Evolutionary conservation across 2,329 filamentous ascomycete genomes (phyloP), one percentile per base, ranked within the genome.

Genomic region (Sclerotinia borealis): DNA sequence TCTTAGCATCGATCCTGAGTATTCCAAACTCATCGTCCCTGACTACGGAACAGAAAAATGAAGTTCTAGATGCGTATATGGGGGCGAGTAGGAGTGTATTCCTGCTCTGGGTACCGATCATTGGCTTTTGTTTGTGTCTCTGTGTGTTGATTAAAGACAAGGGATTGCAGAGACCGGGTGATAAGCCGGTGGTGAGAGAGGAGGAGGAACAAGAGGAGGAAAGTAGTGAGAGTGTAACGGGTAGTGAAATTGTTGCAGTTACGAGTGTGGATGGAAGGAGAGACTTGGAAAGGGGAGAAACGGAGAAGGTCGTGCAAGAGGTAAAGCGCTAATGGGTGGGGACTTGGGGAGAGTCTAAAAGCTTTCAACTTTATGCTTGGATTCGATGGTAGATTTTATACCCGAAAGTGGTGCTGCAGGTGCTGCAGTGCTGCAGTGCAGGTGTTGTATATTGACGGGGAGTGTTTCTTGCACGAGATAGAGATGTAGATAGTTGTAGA

Each of bases 11-110:
- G 4, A 72, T 72, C n/a, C 47, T 74, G 25, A 60, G 67, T 7
- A 66, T 73, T 17, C 72, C 70, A 4, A 64, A 73, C 65, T 52
- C 72, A 27, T 27, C 29, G 8, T 4, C 1, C 1, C 56, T 74
- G 39, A 58, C 65, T 4, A 36, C 11, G 22, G 49, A 29, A 7
- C 64, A 72, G 52, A 67, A 69, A 72, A 70, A 74, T 0, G 73
- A 72, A 17, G 79, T 85, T 2, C 65, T 82, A 9, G 67, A 76
- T 45, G 80, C 83, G 0, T 86, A 85, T 70, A 80, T 80, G 70
- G 74, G 75, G 11, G 85, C 82, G 0, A 85, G 80, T 27, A 77
- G 78, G 36, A 78, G 79, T 0, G 83, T 87, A 0, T 87, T 87
- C 65, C 79, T 82, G 29, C 71, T 85, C 45, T 83, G 83, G 70